phyloP scores from a whole-genome alignment of 78 protist species.

The Tieghemostelium lacteum region DNA sequence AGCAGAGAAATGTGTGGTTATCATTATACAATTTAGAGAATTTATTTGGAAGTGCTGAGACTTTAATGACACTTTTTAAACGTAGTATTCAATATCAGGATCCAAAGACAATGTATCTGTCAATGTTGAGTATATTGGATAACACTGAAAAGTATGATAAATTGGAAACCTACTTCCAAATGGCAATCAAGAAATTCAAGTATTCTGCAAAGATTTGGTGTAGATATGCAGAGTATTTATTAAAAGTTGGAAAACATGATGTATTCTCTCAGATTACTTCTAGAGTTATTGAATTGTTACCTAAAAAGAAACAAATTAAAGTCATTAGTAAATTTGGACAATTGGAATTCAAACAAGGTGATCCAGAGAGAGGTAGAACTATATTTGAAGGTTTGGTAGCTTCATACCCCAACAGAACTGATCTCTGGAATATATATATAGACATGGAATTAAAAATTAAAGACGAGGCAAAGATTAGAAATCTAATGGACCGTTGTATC shows the following conservation, averaged over 20 bases:
- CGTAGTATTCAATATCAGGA: constrained; percentile 83
- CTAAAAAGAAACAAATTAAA: constrained; percentile 83
- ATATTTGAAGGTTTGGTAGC: constrained; percentile 86
- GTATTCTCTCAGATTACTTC: constrained; percentile 45
- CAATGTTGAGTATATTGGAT: constrained; percentile 35
- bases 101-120: constrained; percentile 72
- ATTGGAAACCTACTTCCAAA: constrained; percentile 68
- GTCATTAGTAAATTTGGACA: constrained; percentile 88
- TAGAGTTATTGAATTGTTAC: constrained; percentile 72
- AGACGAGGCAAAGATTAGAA: constrained; percentile 12
- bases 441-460: constrained; percentile 91
- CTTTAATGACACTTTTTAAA: constrained; percentile 67
- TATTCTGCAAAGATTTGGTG: constrained; percentile 82
- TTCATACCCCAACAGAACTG: constrained; percentile 92
- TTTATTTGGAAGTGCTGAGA: constrained; percentile 84
- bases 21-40: constrained; percentile 95
- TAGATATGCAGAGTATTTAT: constrained; percentile 33
- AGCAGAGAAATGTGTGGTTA: constrained; percentile 94
- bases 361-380: constrained; percentile 90
- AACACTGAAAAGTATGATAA: constrained; percentile 22
- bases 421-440: constrained; percentile 95
- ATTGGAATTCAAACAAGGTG: constrained; percentile 94
- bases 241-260: constrained; percentile 1
- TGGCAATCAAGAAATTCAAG: constrained; percentile 76
- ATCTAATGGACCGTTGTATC: constrained; percentile 88